Evolutionary conservation across 768 basidiomycete genomes (phyloP), one percentile per base, ranked within the genome.

Genomic region (Boletus rubescentipes): DNA sequence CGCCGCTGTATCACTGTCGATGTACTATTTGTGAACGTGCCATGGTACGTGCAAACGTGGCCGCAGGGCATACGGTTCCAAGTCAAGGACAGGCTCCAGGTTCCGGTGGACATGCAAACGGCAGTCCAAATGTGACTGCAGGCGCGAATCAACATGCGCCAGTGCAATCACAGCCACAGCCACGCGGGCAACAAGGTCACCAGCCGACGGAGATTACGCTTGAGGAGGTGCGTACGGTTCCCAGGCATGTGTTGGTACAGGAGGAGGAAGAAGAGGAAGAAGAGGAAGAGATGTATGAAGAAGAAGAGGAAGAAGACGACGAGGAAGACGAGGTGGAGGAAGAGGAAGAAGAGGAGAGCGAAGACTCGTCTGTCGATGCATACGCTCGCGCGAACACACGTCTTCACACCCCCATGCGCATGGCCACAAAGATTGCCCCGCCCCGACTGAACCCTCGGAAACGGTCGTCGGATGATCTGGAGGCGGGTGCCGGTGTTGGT

Each of bases 21-120:
- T 89, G 88, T 66, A 74, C 76, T n/a, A 83, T 89, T 37, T 90
- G 88, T 66, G 82, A 87, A 57, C 82, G 89, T 23, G 83, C 88
- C 9, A 78, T 81, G 65, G 67, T 77, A 23, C 72, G 73, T 44
- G 80, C 79, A 6, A 83, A 80, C 53, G 73, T 77, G 29, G 71
- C 71, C 21, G 68, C 73, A 41, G 75, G 73, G 4, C 72, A 71
- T 46, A 66, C 67, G 30, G 68, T 72, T 5, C 71, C 72, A 12
- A 60, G 58, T 43, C 69, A 66, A 31, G 62, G 55, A 34, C 62
- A 50, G 49, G 59, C 47, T 15, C 58, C 57, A 12, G 51, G 40
- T 40, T 49, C 58, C 4, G 49, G 54, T 8, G 55, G 48, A 30
- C 29, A 38, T 23, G 18, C 44, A 3, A 50, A 46, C 26, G 2